Conservation (phyloP, 495 filamentous ascomycete genomes). For the Penicillium samsonianum region DNA sequence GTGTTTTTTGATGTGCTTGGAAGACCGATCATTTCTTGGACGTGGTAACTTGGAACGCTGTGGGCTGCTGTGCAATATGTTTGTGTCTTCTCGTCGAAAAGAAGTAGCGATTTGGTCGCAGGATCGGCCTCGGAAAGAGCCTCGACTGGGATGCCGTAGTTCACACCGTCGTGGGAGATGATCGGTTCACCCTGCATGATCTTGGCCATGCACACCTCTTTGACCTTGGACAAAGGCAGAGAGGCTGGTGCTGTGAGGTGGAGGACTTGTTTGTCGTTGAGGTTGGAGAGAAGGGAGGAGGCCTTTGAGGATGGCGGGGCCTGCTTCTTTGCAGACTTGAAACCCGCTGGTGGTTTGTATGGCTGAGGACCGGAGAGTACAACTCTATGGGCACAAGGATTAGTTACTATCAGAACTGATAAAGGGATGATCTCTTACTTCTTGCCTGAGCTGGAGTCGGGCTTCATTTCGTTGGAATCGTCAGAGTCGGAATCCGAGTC, state of each 20-base stretch:
- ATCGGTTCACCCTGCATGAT: constrained; percentile 46
- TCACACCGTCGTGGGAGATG: constrained; percentile 40
- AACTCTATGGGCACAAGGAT: constrained; percentile 14
- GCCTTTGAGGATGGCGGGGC: constrained; percentile 36
- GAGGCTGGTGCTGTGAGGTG: constrained; percentile 47
- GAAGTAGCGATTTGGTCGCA: constrained; percentile 36
- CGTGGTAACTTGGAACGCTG: constrained; percentile 44
- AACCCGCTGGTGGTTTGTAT: constrained; percentile 46
- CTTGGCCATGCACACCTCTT: constrained; percentile 44
- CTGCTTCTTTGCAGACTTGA: constrained; percentile 42
- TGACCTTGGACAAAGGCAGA: constrained; percentile 46
- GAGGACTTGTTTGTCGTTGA: constrained; percentile 46
- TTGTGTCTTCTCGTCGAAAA: constrained; percentile 40
- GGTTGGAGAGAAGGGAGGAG: constrained; percentile 42
- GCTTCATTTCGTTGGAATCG: constrained; percentile 40
- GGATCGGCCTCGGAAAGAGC: constrained; percentile 36
- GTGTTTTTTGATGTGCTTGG: constrained; percentile 34
- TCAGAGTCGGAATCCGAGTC: constrained; percentile 32
- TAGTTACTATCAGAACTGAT: not conserved
- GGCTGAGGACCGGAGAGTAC: constrained; percentile 30
- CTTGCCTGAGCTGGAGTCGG: constrained; percentile 21
- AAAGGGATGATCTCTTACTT: constrained; percentile 22
- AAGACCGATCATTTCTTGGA: constrained; percentile 47
- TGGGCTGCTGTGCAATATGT: constrained; percentile 35
- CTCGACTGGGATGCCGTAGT: constrained; percentile 50